Base-by-base conservation (phyloP, 805 yeast species). In the Lipomyces starkeyi region DNA sequence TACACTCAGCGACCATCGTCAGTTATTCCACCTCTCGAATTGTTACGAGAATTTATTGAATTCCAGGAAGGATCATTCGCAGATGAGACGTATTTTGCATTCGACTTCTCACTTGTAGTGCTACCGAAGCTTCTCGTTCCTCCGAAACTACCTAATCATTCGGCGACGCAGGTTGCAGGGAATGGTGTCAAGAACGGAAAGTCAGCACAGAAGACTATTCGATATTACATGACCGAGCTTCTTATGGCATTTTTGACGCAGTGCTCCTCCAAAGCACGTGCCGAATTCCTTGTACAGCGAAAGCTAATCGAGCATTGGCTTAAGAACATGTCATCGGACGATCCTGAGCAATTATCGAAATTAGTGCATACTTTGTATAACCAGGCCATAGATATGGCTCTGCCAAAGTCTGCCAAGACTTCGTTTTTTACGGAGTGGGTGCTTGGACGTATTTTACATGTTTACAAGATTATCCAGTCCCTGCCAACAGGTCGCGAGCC, bases 351-450 rank as follows among this genome's bases (percentile, higher is more conserved):
- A 2, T 75, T 88, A 0, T 65, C 91, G 2, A 76, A 77, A 0
- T 82, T 86, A 32, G 79, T 91, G 66, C 85, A 82, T 20, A 75
- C 61, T 7, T 20, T 70, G 3, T n/a, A 78, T 0, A 79, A 80
- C 27, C 83, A 93, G 2, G 74, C 91, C 47, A 76, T 79, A 34
- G 98, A 93, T 71, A 74, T 80, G 2, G 78, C 84, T 13, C 89
- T 87, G 75, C 86, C 86, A 72, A 88, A 87, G 74, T 81, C 88
- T 68, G 85, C 92, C 0, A 93, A 93, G 76, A 85, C 91, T 68
- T 86, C 87, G 68, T 84, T 93, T 17, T 84, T 94, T 74, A 91
- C 91, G 73, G 98, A 93, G 75, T 86, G 90, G 82, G 85, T 88
- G 27, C 75, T 92, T 66, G 82, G 83, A 34, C 87, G 87, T 63